Conservation (phyloP, 306 rosid genomes). For the Neltuma alba region DNA sequence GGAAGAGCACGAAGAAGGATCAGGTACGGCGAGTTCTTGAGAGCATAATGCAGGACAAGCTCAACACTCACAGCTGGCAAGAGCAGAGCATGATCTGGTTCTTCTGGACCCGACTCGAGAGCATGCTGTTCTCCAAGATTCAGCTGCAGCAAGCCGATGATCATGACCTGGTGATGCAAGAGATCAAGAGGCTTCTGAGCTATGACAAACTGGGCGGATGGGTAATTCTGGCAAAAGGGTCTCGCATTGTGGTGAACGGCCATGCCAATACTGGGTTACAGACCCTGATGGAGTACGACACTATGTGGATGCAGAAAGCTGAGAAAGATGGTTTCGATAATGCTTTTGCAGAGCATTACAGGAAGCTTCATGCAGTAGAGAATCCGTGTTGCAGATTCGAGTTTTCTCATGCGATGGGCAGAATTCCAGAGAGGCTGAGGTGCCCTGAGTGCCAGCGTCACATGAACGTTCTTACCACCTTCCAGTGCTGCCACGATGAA, state of each 20-base stretch:
- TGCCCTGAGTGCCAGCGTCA: constrained; percentile 55
- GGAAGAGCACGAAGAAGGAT: constrained; percentile 58
- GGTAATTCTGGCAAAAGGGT: constrained; percentile 56
- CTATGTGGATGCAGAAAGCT: constrained; percentile 45
- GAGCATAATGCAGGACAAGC: constrained; percentile 44
- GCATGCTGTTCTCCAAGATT: constrained; percentile 70
- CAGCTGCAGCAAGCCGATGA: constrained; percentile 49
- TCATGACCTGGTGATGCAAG: constrained; percentile 50
- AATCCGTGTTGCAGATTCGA: constrained; percentile 50
- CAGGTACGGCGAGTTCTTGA: constrained; percentile 44
- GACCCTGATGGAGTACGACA: constrained; percentile 47
- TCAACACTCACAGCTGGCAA: constrained; percentile 50
- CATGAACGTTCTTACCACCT: constrained; percentile 60
- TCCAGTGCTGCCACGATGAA: constrained; percentile 63
- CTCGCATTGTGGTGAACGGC: constrained; percentile 48
- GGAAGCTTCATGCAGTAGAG: constrained; percentile 33
- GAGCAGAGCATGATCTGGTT: constrained; percentile 64
- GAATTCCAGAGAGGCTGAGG: constrained; percentile 46
- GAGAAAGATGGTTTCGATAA: constrained; percentile 44
- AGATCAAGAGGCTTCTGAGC: constrained; percentile 56
- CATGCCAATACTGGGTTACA: constrained; percentile 42
- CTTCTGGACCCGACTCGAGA: constrained; percentile 68
- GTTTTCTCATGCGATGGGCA: constrained; percentile 45
- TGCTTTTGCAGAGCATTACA: constrained; percentile 43
- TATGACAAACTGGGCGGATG: constrained; percentile 57